Percentiles rank a stretch among this genome's conserved stretches.
phyloP scores from a whole-genome alignment of 2,329 filamentous ascomycete species.

The Westerdykella sp. region DNA sequence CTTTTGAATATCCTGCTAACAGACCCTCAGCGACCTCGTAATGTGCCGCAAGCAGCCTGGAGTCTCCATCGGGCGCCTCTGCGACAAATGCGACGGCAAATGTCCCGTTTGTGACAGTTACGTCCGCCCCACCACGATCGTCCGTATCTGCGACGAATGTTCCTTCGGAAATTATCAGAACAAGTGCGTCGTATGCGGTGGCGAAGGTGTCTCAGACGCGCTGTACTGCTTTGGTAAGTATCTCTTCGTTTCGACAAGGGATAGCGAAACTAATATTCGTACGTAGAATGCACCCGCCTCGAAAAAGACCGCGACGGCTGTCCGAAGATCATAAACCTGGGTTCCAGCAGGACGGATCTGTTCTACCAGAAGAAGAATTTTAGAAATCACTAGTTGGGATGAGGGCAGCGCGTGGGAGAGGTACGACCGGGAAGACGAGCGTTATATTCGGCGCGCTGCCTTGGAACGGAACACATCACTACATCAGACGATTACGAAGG shows the following conservation, averaged over 20 bases:
- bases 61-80: slow-evolving; percentile 96
- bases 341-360: slow-evolving; percentile 90
- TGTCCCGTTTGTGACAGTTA: slow-evolving; percentile 99
- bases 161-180: slow-evolving; percentile 99
- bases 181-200: slow-evolving; percentile 98
- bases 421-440: too few species aligned
- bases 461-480: too few species aligned
- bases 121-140: slow-evolving; percentile 93
- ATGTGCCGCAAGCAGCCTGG: slow-evolving; percentile 99
- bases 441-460: too few species aligned
- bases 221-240: slow-evolving; percentile 78
- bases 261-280: too few species aligned
- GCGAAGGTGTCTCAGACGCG: slow-evolving; percentile 94
- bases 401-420: neutral
- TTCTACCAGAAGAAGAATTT: slow-evolving; percentile 70
- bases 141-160: slow-evolving; percentile 98
- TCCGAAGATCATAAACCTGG: slow-evolving; percentile 98
- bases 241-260: too few species aligned
- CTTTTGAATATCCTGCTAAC: slow-evolving; percentile 13
- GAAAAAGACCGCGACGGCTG: slow-evolving; percentile 98
- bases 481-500: too few species aligned
- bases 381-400: slow-evolving; percentile 47
- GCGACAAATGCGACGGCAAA: slow-evolving; percentile 99
- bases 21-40: slow-evolving; percentile 69
- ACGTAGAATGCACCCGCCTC: slow-evolving; percentile 75